Percentiles rank a stretch among this genome's conserved stretches.
Evolutionary conservation across 805 yeast species (phyloP).

Genomic region (Yarrowia sp.): DNA sequence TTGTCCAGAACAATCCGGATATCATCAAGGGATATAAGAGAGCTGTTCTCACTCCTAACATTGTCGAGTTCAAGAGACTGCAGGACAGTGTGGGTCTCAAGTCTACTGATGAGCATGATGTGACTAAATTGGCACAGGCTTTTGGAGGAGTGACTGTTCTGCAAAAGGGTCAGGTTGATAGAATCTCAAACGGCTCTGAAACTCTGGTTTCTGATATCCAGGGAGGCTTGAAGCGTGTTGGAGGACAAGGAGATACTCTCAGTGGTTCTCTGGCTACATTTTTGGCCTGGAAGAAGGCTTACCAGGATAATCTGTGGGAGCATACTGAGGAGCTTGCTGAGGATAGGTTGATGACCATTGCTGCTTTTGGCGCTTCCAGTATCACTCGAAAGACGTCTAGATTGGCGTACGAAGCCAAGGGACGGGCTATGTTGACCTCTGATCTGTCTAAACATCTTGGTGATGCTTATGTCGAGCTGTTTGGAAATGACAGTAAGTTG

Average conservation of each 20-base stretch:
- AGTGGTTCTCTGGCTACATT: conserved; percentile 84
- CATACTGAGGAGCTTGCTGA: conserved; percentile 41
- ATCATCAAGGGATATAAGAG: conserved; percentile 53
- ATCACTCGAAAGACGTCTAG: conserved; percentile 64
- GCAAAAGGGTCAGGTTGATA: conserved; percentile 69
- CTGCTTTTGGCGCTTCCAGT: conserved; percentile 66
- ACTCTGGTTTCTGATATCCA: conserved; percentile 45
- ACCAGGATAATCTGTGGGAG: conserved; percentile 60
- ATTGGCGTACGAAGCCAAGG: conserved; percentile 61
- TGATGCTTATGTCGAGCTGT: conserved; percentile 54
- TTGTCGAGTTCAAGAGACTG: conserved; percentile 75
- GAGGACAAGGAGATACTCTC: conserved; percentile 95
- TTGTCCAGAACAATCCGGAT: conserved; percentile 58
- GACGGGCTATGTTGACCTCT: conserved; percentile 82
- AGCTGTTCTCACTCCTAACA: conserved; percentile 85
- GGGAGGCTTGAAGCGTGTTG: conserved; percentile 81
- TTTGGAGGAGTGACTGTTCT: conserved; percentile 62
- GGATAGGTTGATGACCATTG: conserved; percentile 40
- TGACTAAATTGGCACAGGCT: conserved; percentile 46
- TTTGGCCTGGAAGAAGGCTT: conserved; percentile 73
- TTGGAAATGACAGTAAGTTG: conserved; percentile 30
- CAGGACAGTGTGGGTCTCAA: conserved; percentile 47
- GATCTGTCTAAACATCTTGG: conserved; percentile 71
- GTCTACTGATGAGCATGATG: conserved; percentile 35
- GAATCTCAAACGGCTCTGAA: conserved; percentile 53